Percentiles rank a stretch among this genome's conserved stretches.
Conservation (phyloP, 129 eudicot species). For the Logfia minima region DNA sequence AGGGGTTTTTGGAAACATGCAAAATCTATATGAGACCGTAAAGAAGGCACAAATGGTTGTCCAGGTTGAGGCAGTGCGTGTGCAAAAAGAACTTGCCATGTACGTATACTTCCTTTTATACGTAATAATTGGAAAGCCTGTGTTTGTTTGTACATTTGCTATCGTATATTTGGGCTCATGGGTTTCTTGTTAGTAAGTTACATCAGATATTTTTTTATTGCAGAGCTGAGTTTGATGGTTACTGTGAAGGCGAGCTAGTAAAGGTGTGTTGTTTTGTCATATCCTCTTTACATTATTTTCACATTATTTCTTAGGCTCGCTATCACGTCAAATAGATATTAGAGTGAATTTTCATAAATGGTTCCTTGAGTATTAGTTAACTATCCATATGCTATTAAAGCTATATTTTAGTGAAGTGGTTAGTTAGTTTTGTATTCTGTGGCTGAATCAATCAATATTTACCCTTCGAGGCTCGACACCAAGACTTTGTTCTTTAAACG, state of each 20-base stretch:
- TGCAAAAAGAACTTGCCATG: constrained; percentile 89
- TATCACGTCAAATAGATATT: not conserved
- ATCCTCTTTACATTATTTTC: not conserved
- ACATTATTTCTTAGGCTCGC: not conserved
- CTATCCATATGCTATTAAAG: not conserved
- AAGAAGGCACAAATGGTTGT: constrained; percentile 96
- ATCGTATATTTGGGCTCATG: not conserved
- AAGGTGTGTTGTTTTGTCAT: constrained; percentile 49
- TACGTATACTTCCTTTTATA: constrained; percentile 31
- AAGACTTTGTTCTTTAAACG: not conserved
- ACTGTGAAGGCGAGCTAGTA: constrained; percentile 83
- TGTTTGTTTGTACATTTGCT: not conserved
- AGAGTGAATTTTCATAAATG: not conserved
- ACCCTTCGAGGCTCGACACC: not conserved
- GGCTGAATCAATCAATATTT: not conserved
- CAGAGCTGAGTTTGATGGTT: constrained; percentile 98
- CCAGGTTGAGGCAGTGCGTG: constrained; percentile 90
- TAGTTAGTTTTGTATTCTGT: not conserved
- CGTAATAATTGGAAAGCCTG: not conserved
- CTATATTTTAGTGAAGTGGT: not conserved
- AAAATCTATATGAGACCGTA: constrained; percentile 82
- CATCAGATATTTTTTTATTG: constrained; percentile 20
- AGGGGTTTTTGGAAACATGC: constrained; percentile 89
- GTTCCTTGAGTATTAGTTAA: not conserved
- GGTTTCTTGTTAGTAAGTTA: not conserved